Conservation (phyloP, 441 rosid genomes). For the Daphne laureola region DNA sequence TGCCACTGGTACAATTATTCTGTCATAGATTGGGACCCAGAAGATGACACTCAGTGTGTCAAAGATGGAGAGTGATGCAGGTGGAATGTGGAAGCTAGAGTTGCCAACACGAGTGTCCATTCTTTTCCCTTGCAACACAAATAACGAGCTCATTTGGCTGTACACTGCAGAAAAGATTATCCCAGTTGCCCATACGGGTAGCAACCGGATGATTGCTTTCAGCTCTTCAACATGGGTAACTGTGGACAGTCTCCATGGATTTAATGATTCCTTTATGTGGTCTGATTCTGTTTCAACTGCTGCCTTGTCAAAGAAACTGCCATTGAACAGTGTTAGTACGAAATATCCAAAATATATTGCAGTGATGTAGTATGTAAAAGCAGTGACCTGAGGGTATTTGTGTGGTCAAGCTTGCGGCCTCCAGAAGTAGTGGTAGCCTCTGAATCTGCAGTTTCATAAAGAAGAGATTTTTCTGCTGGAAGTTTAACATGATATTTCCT, state of each 20-base stretch:
- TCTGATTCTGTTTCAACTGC: constrained; percentile 11
- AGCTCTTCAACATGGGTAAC: constrained; percentile 16
- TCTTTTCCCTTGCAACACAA: constrained; percentile 16
- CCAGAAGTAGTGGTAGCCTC: too few species aligned
- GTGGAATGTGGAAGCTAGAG: constrained; percentile 7
- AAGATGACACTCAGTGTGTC: constrained; percentile 14
- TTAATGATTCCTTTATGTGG: constrained; percentile 9
- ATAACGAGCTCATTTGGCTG: constrained; percentile 10
- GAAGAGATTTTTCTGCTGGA: too few species aligned
- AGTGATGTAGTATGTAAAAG: too few species aligned
- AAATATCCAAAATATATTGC: too few species aligned
- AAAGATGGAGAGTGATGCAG: constrained; percentile 14
- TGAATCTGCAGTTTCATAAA: too few species aligned
- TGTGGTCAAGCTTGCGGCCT: too few species aligned
- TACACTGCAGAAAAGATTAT: constrained; percentile 5
- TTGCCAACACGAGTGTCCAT: constrained; percentile 9
- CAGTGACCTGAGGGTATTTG: too few species aligned
- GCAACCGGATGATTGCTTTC: constrained; percentile 12
- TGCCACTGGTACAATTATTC: constrained; percentile 11
- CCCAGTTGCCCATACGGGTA: constrained; percentile 15
- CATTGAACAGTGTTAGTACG: too few species aligned
- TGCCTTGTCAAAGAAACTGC: constrained; percentile 16
- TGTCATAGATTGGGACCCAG: constrained; percentile 17
- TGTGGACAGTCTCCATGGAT: constrained; percentile 14
- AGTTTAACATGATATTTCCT: too few species aligned